Base-by-base conservation (phyloP, 2,329 filamentous ascomycete species). In the Fusarium neocosmosporiellum region DNA sequence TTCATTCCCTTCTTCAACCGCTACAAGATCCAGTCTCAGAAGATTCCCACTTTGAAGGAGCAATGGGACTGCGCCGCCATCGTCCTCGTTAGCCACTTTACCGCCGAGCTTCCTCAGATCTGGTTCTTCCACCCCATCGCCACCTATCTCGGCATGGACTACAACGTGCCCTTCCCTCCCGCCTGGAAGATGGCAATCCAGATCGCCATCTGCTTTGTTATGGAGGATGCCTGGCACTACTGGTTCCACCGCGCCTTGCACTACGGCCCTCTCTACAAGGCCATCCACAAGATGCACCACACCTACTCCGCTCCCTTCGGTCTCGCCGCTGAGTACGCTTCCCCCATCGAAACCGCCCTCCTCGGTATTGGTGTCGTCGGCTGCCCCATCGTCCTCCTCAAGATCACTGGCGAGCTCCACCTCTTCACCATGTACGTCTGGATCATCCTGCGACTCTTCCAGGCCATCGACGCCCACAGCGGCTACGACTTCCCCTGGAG, bases 401-500 rank as follows among this genome's bases (percentile, higher is more conserved):
- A 90, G 53, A 74, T 97, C 79, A 98, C 95, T 50, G 91, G 92
- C 74, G 92, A 99, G 74, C 88, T 99, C 39, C 96, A 99, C 85
- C 94, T 99, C 71, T 82, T 98, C 82, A 99, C 96, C 78, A 98
- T 99, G 95, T 99, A 98, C 85, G 81, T 93, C 74, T 99, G 96
- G 96, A 98, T 99, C 79, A 87, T 94, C 62, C 87, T 95, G 76
- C 95, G 96, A 77, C 88, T 99, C 22, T 97, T 97, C 89, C 96
- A 99, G 87, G 96, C 96, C 79, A 97, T 99, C 81, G 96, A 99
- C 82, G 93, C 96, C 33, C 96, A 99, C 87, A 96, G 93, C 79
- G 96, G 96, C 73, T 99, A 98, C 84, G 96, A 99, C 81, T 98
- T 99, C 85, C 96, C 96, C 70, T 99, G 95, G 95, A 96, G 93